Evolutionary conservation across 192 early-diverging fungal genomes (phyloP).

Genomic region (Lobosporangium transversale): DNA sequence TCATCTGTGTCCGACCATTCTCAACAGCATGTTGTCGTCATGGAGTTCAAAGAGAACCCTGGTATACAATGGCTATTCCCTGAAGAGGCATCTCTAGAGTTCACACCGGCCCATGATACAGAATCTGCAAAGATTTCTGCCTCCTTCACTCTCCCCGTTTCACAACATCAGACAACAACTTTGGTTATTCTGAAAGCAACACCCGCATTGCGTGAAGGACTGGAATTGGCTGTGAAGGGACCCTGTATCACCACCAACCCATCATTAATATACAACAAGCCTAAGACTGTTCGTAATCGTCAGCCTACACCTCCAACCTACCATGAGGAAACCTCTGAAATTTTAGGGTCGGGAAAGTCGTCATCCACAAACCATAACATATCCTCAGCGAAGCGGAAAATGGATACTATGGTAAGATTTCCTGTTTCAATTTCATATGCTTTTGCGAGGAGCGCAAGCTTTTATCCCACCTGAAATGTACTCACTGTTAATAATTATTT

Average conservation of each 20-base stretch:
- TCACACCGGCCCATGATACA: conserved; percentile 14
- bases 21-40: conserved; percentile 38
- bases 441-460: too few relatives aligned
- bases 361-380: neutral
- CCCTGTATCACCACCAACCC: neutral
- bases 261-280: neutral
- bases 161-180: neutral
- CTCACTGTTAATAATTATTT: too few relatives aligned
- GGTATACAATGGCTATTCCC: conserved; percentile 56
- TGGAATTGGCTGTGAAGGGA: conserved; percentile 26
- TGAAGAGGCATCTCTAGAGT: conserved; percentile 54
- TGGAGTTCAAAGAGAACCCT: conserved; percentile 66
- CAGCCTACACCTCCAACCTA: conserved; percentile 14
- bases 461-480: too few relatives aligned
- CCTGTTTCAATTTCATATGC: neutral
- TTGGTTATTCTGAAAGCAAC: conserved; percentile 29
- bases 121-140: conserved; percentile 31
- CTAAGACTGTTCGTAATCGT: neutral
- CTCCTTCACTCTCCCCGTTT: conserved; percentile 20
- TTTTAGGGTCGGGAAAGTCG: conserved; percentile 27
- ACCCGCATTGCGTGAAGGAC: conserved; percentile 27
- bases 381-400: conserved; percentile 11
- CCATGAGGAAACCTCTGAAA: conserved; percentile 31
- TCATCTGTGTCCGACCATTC: neutral
- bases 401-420: conserved; percentile 15